These are phyloP conservation scores for Colletotrichum abscissum DNA, from an alignment of 2,329 filamentous ascomycete genomes.

Conservation along the genomic window DNA sequence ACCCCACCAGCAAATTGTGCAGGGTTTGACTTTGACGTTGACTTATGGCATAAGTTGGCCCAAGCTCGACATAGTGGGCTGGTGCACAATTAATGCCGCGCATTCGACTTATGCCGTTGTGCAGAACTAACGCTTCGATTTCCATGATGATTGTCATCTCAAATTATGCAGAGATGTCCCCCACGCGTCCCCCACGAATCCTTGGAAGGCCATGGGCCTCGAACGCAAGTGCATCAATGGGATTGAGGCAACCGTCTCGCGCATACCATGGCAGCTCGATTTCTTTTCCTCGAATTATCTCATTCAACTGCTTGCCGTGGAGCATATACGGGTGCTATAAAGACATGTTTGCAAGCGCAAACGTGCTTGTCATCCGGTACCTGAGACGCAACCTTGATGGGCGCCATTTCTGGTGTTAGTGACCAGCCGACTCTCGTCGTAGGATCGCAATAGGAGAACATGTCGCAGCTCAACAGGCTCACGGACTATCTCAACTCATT, in stretches of 20 bases:
- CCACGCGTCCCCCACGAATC: constrained; percentile 12
- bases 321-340: too few species aligned
- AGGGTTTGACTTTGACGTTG: constrained; percentile 19
- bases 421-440: too few species aligned
- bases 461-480: too few species aligned
- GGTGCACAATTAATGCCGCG: neutral
- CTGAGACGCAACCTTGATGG: too few species aligned
- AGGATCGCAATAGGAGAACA: too few species aligned
- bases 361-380: too few species aligned
- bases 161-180: neutral
- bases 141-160: neutral
- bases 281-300: neutral
- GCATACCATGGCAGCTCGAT: neutral
- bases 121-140: neutral
- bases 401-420: too few species aligned
- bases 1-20: neutral
- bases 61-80: neutral
- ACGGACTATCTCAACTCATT: accelerated
- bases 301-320: neutral
- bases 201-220: neutral
- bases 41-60: neutral
- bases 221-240: neutral
- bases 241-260: neutral
- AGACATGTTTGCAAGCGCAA: too few species aligned
- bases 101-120: constrained; percentile 8